Evolutionary conservation across 192 early-diverging fungal genomes (phyloP), one percentile per base, ranked within the genome.

Genomic region (Diversispora epigaea): DNA sequence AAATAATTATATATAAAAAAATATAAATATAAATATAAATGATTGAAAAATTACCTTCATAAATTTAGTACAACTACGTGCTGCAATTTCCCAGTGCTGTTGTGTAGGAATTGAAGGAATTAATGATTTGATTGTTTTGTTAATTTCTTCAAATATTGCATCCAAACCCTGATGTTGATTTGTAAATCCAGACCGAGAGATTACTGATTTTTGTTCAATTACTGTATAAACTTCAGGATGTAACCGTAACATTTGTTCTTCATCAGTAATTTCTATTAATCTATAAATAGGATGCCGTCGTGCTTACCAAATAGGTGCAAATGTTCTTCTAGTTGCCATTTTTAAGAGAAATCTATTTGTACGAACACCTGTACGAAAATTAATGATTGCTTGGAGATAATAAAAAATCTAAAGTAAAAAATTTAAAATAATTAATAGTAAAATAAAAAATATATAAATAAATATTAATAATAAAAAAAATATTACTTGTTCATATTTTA

Each of bases 401-500:
- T 21, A 50, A 11, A 69, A 69, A 25, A 50, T 54, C 44, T 69
- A 49, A 11, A 49, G 3, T 49, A 49, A 0, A 11, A 49, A 49
- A 2, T 11, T 49, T 49, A 2, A 32, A 32, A 32, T 32, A 22
- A 32, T 49, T 11, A 49, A 14, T 32, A 56, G 54, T 71, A 56
- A 32, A 4, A 71, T 56, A 11, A 49, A 11, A 11, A 11, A 49
- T 49, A 11, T 49, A 49, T 2, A 49, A 11, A 11, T 2, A 11
- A 49, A 11, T 49, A 49, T 11, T 56, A 44, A 56, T 71, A 55
- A 71, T 71, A 69, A 69, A n/a, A 71, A 49, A 49, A 49, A 11
- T 14, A 32, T 49, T 49, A 6, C n/a, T 21, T 57, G 69, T 71
- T 71, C 69, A 71, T 57, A 71, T 44, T 71, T 68, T 71, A 71